A percentile compares a stretch with the other conserved stretches of the same genome.
phyloP scores from a whole-genome alignment of 2,329 filamentous ascomycete species.

The Drechslera avenae region DNA sequence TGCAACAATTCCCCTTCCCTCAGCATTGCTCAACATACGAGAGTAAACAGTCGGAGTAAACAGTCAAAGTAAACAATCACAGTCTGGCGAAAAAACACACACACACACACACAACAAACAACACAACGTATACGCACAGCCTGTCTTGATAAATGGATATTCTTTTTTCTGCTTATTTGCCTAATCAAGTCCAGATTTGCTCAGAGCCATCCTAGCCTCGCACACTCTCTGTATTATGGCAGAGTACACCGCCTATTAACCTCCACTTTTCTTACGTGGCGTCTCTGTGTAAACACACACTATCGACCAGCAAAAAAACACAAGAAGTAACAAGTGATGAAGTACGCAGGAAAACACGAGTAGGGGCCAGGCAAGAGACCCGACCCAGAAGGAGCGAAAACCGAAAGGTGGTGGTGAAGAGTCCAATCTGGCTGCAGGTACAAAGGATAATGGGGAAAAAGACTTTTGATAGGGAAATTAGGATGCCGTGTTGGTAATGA shows the following conservation, averaged over 20 bases:
- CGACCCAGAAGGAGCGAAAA: not conserved
- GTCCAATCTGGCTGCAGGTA: constrained; percentile 24
- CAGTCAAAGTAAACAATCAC: not conserved
- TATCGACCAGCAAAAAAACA: constrained; percentile 36
- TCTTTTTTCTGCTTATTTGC: constrained; percentile 27
- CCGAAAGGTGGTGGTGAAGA: constrained; percentile 9
- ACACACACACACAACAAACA: not conserved
- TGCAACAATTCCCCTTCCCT: too few relatives aligned
- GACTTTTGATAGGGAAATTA: constrained; percentile 22
- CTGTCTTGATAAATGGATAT: constrained; percentile 12
- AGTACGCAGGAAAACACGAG: constrained; percentile 28
- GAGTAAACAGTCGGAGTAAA: too few relatives aligned
- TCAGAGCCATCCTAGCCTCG: constrained; percentile 28
- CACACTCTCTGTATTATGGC: constrained; percentile 31
- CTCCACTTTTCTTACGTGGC: constrained; percentile 24
- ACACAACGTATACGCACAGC: not conserved
- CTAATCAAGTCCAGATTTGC: constrained; percentile 27
- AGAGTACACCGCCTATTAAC: constrained; percentile 29
- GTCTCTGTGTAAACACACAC: constrained; percentile 22
- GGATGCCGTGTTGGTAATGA: constrained; percentile 29
- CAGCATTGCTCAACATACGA: constrained; percentile 2
- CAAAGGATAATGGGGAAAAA: constrained; percentile 23
- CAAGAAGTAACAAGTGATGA: constrained; percentile 30
- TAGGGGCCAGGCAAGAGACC: constrained; percentile 5
- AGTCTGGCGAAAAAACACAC: not conserved